Percentiles rank a stretch among this genome's conserved stretches.
Evolutionary conservation across 257 asterid species (phyloP).

Genomic region (Paulownia fortunei): DNA sequence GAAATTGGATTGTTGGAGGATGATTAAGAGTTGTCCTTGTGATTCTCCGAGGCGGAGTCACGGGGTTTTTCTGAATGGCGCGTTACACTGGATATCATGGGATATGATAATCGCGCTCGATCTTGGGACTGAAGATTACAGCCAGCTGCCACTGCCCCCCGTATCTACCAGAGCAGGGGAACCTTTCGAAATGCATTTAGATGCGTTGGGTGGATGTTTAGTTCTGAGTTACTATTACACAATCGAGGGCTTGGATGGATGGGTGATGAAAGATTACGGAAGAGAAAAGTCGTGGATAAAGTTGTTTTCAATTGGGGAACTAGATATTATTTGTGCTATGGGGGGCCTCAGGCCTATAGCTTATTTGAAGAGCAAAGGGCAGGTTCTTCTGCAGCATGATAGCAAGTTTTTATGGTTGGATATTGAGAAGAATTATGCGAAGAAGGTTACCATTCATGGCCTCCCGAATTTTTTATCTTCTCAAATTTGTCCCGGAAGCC

Average conservation of each 20-base stretch:
- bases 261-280: constrained; percentile 31
- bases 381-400: constrained; percentile 3
- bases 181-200: neutral
- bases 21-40: neutral
- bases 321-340: neutral
- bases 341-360: neutral
- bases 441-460: constrained; percentile 1
- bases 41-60: rapidly evolving
- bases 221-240: neutral
- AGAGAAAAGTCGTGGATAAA: constrained; percentile 14
- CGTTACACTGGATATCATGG: neutral
- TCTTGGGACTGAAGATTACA: constrained; percentile 19
- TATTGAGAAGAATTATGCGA: neutral
- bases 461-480: neutral
- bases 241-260: neutral
- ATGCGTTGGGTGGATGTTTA: constrained; percentile 23
- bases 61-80: constrained; percentile 22
- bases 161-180: neutral
- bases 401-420: neutral
- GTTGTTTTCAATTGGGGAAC: neutral
- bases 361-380: constrained; percentile 8
- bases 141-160: neutral
- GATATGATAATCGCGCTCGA: neutral
- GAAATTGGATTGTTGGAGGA: constrained; percentile 7
- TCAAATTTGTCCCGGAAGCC: neutral